Conservation (phyloP, 2,329 filamentous ascomycete genomes). For the Diplodia sapinea region DNA sequence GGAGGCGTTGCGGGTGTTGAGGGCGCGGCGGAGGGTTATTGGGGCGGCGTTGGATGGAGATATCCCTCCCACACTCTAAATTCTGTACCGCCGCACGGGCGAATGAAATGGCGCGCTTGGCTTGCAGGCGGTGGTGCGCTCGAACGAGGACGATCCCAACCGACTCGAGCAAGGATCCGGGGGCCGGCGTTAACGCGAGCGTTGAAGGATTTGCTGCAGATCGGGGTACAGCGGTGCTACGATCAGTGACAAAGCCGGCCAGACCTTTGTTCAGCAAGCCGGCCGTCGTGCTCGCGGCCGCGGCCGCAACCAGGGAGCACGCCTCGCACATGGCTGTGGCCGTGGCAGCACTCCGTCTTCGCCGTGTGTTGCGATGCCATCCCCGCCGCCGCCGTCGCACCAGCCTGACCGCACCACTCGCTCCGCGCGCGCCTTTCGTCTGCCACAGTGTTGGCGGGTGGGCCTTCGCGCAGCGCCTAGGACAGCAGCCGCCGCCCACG, state of each 20-base stretch:
- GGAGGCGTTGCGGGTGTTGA: conserved; percentile 29
- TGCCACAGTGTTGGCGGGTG: conserved; percentile 9
- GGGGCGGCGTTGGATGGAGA: conserved; percentile 29
- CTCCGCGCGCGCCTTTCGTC: conserved; percentile 2
- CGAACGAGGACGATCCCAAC: conserved; percentile 31
- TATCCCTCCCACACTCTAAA: conserved; percentile 32
- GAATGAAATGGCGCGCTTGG: conserved; percentile 31
- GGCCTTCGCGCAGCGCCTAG: conserved; percentile 14
- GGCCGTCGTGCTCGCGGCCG: conserved; percentile 2
- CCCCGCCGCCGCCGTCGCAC: conserved; percentile 18
- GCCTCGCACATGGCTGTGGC: conserved; percentile 27
- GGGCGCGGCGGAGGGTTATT: conserved; percentile 24
- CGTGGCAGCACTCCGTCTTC: conserved; percentile 25
- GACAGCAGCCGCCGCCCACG: conserved; percentile 16
- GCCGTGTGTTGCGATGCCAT: not conserved
- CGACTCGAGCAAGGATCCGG: conserved; percentile 30
- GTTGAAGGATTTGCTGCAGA: conserved; percentile 32
- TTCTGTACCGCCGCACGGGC: conserved; percentile 27
- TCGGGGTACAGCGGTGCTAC: conserved; percentile 30
- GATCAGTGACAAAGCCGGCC: conserved; percentile 30
- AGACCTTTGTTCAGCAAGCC: conserved; percentile 25
- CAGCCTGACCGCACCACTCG: conserved; percentile 24
- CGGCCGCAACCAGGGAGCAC: conserved; percentile 15
- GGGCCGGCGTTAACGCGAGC: conserved; percentile 25
- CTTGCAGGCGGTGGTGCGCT: conserved; percentile 28